Evolutionary conservation across 2,329 filamentous ascomycete genomes (phyloP).

Genomic region (Blumeria hordei): DNA sequence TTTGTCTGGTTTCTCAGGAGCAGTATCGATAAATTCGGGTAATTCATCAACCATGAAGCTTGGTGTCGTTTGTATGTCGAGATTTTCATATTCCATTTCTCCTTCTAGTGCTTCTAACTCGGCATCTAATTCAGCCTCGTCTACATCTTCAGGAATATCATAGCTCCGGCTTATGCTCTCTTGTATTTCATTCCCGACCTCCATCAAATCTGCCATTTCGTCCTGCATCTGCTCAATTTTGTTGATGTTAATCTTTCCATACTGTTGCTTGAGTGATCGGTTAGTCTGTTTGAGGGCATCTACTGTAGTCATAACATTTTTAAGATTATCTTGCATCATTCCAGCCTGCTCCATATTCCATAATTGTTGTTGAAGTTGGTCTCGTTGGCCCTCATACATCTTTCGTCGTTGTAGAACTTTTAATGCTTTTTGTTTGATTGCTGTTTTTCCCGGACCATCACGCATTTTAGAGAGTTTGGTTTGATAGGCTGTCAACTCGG

Average conservation of each 20-base stretch:
- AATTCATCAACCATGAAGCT: slow-evolving; percentile 76
- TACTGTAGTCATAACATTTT: slow-evolving; percentile 95
- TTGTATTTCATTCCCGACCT: slow-evolving; percentile 94
- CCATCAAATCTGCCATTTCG: slow-evolving; percentile 95
- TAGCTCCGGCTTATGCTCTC: slow-evolving; percentile 80
- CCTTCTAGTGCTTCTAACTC: slow-evolving; percentile 86
- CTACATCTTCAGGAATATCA: slow-evolving; percentile 88
- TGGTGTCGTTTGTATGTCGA: slow-evolving; percentile 28
- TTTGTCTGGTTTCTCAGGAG: slow-evolving; percentile 47
- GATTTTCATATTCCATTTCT: slow-evolving; percentile 69
- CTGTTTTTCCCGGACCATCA: slow-evolving; percentile 79
- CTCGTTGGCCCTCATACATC: slow-evolving; percentile 79
- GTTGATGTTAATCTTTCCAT: slow-evolving; percentile 91
- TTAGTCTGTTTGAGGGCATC: slow-evolving; percentile 95
- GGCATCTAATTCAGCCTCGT: slow-evolving; percentile 87
- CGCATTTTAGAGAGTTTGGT: slow-evolving; percentile 76
- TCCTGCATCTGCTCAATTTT: slow-evolving; percentile 96
- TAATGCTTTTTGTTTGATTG: slow-evolving; percentile 80
- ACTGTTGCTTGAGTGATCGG: slow-evolving; percentile 77
- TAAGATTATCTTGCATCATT: slow-evolving; percentile 96
- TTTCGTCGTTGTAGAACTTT: slow-evolving; percentile 86
- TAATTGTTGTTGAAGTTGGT: slow-evolving; percentile 78
- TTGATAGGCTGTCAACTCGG: slow-evolving; percentile 74
- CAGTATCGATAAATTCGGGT: slow-evolving; percentile 64
- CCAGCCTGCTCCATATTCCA: slow-evolving; percentile 99